These are phyloP conservation scores for Flaveria robusta DNA, from an alignment of 129 eudicot species.

Conservation along the genomic window DNA sequence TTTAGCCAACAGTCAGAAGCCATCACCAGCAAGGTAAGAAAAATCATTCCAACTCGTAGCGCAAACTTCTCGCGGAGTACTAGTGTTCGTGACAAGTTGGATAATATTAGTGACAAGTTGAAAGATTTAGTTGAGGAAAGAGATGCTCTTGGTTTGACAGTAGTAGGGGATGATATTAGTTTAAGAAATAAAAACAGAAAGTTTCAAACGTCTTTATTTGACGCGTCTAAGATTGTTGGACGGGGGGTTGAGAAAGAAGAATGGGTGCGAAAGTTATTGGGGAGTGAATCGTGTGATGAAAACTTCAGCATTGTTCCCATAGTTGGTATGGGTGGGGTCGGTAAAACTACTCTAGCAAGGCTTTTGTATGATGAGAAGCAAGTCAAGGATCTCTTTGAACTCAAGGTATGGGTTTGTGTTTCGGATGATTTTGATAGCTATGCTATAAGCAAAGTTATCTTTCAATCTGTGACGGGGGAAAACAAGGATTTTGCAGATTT, in stretches of 20 bases:
- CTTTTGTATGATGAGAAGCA: not conserved
- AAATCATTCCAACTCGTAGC: not conserved
- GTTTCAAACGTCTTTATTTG: not conserved
- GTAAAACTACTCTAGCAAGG: not conserved
- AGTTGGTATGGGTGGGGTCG: not conserved
- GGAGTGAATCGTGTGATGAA: not conserved
- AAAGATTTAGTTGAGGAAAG: not conserved
- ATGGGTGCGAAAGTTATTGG: not conserved
- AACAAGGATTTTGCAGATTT: not conserved
- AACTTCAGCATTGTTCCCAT: not conserved
- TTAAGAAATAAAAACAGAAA: not conserved
- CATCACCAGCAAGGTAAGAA: conserved; percentile 2
- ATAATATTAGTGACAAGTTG: not conserved
- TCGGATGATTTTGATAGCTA: not conserved
- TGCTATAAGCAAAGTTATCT: not conserved
- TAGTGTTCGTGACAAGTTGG: not conserved
- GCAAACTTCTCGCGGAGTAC: not conserved
- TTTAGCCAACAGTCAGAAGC: not conserved
- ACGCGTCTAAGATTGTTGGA: not conserved
- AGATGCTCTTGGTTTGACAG: not conserved
- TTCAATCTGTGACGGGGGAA: not conserved
- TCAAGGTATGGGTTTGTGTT: not conserved
- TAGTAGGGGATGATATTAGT: not conserved
- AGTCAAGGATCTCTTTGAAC: not conserved
- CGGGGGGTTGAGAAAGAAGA: not conserved